Evolutionary conservation across 2,329 filamentous ascomycete species (phyloP).

Genomic region (Fusarium temperatum): DNA sequence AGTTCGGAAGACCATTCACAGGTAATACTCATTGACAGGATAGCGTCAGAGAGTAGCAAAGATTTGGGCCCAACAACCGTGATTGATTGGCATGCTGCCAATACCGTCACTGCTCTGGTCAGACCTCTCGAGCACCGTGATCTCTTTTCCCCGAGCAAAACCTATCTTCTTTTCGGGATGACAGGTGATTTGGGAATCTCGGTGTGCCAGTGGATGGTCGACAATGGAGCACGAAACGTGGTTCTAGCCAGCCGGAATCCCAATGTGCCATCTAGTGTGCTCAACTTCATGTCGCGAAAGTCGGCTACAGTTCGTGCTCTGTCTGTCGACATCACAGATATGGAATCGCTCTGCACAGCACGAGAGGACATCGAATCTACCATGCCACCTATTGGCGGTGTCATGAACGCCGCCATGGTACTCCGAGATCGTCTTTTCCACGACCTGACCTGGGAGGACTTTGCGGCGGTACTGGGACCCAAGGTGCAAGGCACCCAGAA

Average conservation of each 20-base stretch:
- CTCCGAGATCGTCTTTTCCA: background rate
- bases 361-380: constrained; percentile 13
- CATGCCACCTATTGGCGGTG: background rate
- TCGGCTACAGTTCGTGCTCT: background rate
- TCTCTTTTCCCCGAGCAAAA: background rate
- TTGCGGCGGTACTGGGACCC: background rate
- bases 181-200: background rate
- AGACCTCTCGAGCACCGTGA: background rate
- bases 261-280: background rate
- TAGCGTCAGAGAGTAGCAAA: background rate
- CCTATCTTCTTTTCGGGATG: background rate
- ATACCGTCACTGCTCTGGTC: background rate
- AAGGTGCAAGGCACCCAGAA: background rate
- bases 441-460: background rate
- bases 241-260: background rate
- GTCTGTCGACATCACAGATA: constrained; percentile 10
- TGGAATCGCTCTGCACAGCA: background rate
- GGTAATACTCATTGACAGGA: background rate
- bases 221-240: background rate
- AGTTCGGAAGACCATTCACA: background rate
- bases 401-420: constrained; percentile 3
- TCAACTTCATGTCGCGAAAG: background rate
- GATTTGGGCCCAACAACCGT: background rate
- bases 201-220: background rate
- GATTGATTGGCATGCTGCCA: background rate